Percentiles rank a stretch among this genome's conserved stretches.
These are phyloP conservation scores for Nemania diffusa DNA, from an alignment of 2,329 filamentous ascomycete genomes.

Conservation along the genomic window DNA sequence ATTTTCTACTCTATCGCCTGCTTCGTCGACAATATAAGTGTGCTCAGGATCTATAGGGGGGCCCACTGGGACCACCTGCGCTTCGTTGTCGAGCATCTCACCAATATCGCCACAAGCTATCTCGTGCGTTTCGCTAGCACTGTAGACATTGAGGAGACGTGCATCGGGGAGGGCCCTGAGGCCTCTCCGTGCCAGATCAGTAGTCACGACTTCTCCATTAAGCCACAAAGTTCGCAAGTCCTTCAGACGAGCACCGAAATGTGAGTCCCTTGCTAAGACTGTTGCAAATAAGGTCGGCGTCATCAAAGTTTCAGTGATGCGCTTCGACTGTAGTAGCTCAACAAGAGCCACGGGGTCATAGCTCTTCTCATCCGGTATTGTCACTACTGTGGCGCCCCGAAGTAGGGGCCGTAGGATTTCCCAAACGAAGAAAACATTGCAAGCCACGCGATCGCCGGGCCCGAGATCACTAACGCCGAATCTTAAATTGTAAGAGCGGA, in stretches of 20 bases:
- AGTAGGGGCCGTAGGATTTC: conserved; percentile 82
- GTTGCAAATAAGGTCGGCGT: conserved; percentile 82
- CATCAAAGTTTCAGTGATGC: conserved; percentile 84
- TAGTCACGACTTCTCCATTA: conserved; percentile 85
- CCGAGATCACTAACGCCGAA: conserved; percentile 75
- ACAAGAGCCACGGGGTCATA: conserved; percentile 81
- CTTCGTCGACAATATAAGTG: conserved; percentile 78
- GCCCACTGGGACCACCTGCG: conserved; percentile 78
- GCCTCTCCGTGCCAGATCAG: conserved; percentile 76
- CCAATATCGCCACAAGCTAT: conserved; percentile 80
- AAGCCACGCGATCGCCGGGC: conserved; percentile 82
- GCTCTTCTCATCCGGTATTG: conserved; percentile 79
- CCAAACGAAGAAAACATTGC: conserved; percentile 90
- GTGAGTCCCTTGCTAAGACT: conserved; percentile 74
- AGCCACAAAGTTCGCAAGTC: conserved; percentile 78
- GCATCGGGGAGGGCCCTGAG: conserved; percentile 74
- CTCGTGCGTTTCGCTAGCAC: conserved; percentile 84
- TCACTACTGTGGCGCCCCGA: conserved; percentile 79
- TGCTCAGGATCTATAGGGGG: conserved; percentile 73
- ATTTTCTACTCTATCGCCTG: conserved; percentile 69
- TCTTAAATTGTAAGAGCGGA: conserved; percentile 78
- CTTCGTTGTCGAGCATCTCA: conserved; percentile 71
- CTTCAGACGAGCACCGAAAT: conserved; percentile 71
- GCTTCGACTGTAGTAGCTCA: conserved; percentile 71
- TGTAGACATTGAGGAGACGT: conserved; percentile 82